Evolutionary conservation across 768 basidiomycete genomes (phyloP).

Genomic region (Phlebiopsis flavidoalba): DNA sequence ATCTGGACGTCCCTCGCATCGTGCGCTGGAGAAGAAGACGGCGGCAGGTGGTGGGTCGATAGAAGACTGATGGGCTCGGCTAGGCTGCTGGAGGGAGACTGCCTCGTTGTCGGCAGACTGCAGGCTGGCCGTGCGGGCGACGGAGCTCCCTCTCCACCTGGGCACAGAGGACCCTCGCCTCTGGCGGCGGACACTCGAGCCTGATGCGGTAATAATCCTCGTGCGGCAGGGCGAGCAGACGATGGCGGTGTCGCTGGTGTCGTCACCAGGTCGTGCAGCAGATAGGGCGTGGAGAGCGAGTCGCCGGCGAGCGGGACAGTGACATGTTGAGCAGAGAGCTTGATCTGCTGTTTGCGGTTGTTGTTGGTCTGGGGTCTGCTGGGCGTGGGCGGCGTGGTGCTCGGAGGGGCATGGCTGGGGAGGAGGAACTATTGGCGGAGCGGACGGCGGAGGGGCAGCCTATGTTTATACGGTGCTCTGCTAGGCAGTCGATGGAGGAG

Average conservation of each 20-base stretch:
- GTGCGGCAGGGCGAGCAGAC: slow-evolving; percentile 48
- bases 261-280: slow-evolving; percentile 23
- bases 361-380: slow-evolving; percentile 16
- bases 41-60: slow-evolving; percentile 10
- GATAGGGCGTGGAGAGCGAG: slow-evolving; percentile 18
- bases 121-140: slow-evolving; percentile 23
- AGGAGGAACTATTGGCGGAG: slow-evolving; percentile 13
- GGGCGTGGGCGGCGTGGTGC: slow-evolving; percentile 29
- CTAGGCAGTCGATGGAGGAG: slow-evolving; percentile 15
- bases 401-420: slow-evolving; percentile 47
- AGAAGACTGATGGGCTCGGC: slow-evolving; percentile 2
- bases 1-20: slow-evolving; percentile 35
- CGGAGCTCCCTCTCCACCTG: slow-evolving; percentile 27
- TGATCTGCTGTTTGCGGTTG: slow-evolving; percentile 24
- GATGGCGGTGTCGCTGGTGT: slow-evolving; percentile 23
- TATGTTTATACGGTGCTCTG: slow-evolving; percentile 12
- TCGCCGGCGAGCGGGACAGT: slow-evolving; percentile 26
- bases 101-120: slow-evolving; percentile 30
- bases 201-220: slow-evolving; percentile 25
- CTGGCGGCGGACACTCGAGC: slow-evolving; percentile 15
- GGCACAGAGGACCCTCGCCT: slow-evolving; percentile 17
- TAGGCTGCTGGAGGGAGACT: slow-evolving; percentile 10
- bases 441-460: slow-evolving; percentile 6
- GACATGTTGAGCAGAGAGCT: slow-evolving; percentile 30
- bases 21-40: slow-evolving; percentile 20